Evolutionary conservation across 441 rosid species (phyloP), one percentile per base, ranked within the genome.

Genomic region (Dalechampia spathulata): DNA sequence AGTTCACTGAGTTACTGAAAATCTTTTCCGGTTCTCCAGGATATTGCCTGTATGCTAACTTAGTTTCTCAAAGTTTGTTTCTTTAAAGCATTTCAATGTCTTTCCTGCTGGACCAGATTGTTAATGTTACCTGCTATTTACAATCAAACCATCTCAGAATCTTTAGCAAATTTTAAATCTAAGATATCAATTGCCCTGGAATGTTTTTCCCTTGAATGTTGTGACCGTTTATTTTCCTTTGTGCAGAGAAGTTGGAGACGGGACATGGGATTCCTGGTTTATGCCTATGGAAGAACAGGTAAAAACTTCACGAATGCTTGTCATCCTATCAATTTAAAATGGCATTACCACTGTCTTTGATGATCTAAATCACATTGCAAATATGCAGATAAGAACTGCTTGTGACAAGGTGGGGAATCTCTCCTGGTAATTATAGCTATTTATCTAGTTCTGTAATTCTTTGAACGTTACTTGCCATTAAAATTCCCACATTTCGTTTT

Each of bases 201-300:
- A n/a, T n/a, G n/a, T n/a, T n/a, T n/a, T n/a, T n/a, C n/a, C n/a
- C n/a, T n/a, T n/a, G n/a, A n/a, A n/a, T n/a, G n/a, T n/a, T n/a
- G n/a, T n/a, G n/a, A n/a, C n/a, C n/a, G n/a, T n/a, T n/a, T n/a
- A n/a, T n/a, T n/a, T n/a, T n/a, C n/a, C 50, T 23, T 26, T 52
- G 19, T 72, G 61, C 76, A 86, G 95, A 63, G 95, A 86, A 81
- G 47, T 86, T 61, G 86, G 90, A 59, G 68, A 53, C 68, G 95
- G 95, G 61, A 48, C 65, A 17, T 78, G 83, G 88, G 88, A 86
- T 67, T 83, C 90, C 28, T 83, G 90, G 90, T 78, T 86, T 69
- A 72, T 78, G 84, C 77, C 88, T 67, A 74, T 86, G 11, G 74
- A 69, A 20, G 61, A 76, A 45, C 88, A 86, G 86, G 95, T 86